Evolutionary conservation across 2,329 filamentous ascomycete species (phyloP).

Genomic region (Aphanoascus verrucosus): DNA sequence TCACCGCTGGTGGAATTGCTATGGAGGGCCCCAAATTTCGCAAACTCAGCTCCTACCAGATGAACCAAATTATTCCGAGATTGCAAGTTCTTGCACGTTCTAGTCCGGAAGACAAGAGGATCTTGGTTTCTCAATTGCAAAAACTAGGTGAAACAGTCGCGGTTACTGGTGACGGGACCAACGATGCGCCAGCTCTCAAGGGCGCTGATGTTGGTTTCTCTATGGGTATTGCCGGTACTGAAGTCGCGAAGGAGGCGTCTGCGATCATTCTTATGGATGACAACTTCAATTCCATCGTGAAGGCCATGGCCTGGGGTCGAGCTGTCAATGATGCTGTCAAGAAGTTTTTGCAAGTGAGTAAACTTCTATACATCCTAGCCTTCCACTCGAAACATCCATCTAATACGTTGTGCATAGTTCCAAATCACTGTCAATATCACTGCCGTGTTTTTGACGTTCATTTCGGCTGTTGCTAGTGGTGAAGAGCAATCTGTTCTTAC

Average conservation of each 20-base stretch:
- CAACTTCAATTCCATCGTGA: conserved; percentile 55
- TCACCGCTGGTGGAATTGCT: conserved; percentile 46
- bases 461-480: conserved; percentile 67
- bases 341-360: conserved; percentile 44
- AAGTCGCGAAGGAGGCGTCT: conserved; percentile 57
- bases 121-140: conserved; percentile 52
- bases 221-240: conserved; percentile 57
- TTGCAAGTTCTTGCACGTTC: conserved; percentile 56
- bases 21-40: conserved; percentile 62
- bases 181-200: conserved; percentile 55
- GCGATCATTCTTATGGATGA: conserved; percentile 58
- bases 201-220: conserved; percentile 58
- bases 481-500: conserved; percentile 66
- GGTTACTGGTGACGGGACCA: conserved; percentile 55
- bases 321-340: conserved; percentile 58
- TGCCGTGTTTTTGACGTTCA: conserved; percentile 79
- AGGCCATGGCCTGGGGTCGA: conserved; percentile 56
- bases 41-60: conserved; percentile 48
- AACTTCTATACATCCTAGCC: background rate
- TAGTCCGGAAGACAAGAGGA: conserved; percentile 56
- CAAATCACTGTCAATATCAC: conserved; percentile 78
- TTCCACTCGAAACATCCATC: background rate
- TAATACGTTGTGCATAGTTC: conserved; percentile 30
- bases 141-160: conserved; percentile 52
- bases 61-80: conserved; percentile 48